Evolutionary conservation across 176 grass and related monocot species (phyloP).

Genomic region (Chrysopogon serrulatus): DNA sequence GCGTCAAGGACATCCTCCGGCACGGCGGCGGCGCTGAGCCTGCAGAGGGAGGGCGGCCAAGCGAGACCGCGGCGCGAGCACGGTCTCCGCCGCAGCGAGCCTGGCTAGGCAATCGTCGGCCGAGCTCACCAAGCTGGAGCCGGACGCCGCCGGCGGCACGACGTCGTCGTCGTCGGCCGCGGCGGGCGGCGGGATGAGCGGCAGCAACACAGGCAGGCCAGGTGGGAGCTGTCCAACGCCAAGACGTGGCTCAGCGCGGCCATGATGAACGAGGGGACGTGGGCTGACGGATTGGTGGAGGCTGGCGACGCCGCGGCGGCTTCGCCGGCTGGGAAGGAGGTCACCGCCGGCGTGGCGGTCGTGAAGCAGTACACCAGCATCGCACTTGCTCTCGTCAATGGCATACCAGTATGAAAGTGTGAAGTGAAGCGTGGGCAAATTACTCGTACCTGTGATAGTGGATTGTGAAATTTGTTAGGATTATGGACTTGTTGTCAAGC

Average conservation of each 20-base stretch:
- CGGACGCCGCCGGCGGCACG: background rate
- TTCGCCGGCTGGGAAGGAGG: slow-evolving; percentile 9
- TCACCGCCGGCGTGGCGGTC: background rate
- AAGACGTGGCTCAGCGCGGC: slow-evolving; percentile 82
- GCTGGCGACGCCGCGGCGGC: background rate
- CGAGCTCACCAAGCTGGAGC: background rate
- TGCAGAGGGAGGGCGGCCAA: background rate
- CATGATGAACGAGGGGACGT: slow-evolving; percentile 42
- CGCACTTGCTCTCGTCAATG: slow-evolving; percentile 49
- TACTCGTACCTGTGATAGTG: background rate
- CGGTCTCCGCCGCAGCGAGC: slow-evolving; percentile 11
- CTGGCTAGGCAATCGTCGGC: slow-evolving; percentile 13
- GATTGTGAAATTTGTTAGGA: background rate
- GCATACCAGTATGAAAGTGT: background rate
- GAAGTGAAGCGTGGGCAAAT: background rate
- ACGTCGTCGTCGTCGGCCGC: background rate
- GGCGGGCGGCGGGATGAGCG: background rate
- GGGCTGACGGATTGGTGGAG: slow-evolving; percentile 29
- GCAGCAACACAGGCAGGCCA: slow-evolving; percentile 30
- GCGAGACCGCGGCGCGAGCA: background rate
- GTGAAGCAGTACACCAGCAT: slow-evolving; percentile 40
- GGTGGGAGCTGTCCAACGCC: slow-evolving; percentile 48
- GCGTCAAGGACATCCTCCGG: background rate
- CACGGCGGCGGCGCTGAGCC: background rate
- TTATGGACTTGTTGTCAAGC: background rate